phyloP scores from a whole-genome alignment of 805 yeast species.

The fission yeast (Schizosaccharomyces pombe) region DNA sequence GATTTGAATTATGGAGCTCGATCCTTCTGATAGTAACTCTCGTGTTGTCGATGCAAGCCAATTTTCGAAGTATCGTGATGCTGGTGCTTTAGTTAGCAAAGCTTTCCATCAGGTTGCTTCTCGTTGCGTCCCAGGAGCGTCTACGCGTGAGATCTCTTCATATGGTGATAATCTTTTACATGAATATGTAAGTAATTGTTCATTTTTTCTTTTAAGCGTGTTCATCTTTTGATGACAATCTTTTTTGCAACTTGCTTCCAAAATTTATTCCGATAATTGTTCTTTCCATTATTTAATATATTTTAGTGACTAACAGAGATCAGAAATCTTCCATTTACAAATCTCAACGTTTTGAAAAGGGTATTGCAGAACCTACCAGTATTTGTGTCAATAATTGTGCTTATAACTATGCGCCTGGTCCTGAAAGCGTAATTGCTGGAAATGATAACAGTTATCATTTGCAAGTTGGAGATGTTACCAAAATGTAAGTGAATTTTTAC shows the following conservation, averaged over 20 bases:
- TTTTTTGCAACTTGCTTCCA: no score
- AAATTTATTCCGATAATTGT: not conserved
- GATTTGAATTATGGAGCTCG: not conserved
- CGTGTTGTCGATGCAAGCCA: not conserved
- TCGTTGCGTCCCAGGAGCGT: not conserved
- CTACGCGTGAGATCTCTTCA: not conserved
- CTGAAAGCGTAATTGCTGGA: not conserved
- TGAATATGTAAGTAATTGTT: not conserved
- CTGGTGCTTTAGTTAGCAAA: not conserved
- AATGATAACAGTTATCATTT: constrained; percentile 6
- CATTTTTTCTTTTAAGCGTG: no score
- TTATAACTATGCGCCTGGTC: constrained; percentile 50
- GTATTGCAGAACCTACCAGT: constrained; percentile 78
- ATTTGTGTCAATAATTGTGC: constrained; percentile 64
- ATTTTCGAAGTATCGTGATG: not conserved
- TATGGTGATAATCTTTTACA: not conserved
- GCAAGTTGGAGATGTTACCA: constrained; percentile 60
- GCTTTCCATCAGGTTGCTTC: not conserved
- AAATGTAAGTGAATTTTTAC: constrained; percentile 19
- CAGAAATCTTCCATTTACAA: constrained; percentile 38
- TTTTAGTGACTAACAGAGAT: no score
- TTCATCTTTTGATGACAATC: no score
- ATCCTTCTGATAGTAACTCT: not conserved
- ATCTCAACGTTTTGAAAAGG: constrained; percentile 39
- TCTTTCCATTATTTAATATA: no score